A percentile compares a stretch with the other conserved stretches of the same genome.
phyloP scores from a whole-genome alignment of 345 rosid species.

The Aquilaria sinensis region DNA sequence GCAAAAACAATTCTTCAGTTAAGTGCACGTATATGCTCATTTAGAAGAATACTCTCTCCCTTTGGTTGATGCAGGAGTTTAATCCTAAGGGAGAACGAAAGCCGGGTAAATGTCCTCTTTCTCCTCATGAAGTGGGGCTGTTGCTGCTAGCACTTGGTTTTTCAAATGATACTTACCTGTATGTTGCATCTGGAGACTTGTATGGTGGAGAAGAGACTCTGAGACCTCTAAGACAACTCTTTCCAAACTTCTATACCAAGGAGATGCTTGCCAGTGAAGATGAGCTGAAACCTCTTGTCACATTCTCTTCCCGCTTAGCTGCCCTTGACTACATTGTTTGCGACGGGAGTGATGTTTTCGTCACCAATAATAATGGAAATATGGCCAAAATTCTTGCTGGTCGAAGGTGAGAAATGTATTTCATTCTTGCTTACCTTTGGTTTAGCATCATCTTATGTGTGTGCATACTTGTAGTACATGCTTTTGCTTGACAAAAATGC shows the following conservation, averaged over 20 bases:
- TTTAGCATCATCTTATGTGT: neutral
- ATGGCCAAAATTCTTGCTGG: conserved; percentile 98
- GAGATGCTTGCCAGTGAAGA: conserved; percentile 73
- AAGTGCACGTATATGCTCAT: neutral
- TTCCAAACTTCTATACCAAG: conserved; percentile 84
- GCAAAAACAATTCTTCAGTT: neutral
- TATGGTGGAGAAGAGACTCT: conserved; percentile 88
- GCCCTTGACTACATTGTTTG: conserved; percentile 83
- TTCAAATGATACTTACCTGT: conserved; percentile 64
- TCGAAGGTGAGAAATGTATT: conserved; percentile 52
- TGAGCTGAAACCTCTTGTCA: conserved; percentile 55
- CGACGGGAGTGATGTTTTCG: conserved; percentile 85
- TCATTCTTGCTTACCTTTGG: neutral
- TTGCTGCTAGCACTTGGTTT: conserved; percentile 91
- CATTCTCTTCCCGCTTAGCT: conserved; percentile 78
- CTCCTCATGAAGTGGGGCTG: conserved; percentile 88
- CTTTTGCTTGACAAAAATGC: no score
- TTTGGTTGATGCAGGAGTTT: conserved; percentile 44
- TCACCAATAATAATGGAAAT: conserved; percentile 87
- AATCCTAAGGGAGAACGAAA: conserved; percentile 72
- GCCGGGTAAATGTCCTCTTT: conserved; percentile 87
- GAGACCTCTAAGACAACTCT: conserved; percentile 69
- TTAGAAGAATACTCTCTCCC: neutral
- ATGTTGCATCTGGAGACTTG: conserved; percentile 92
- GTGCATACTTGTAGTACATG: neutral